These are phyloP conservation scores for Sicyos edulis DNA, from an alignment of 306 rosid species.

Conservation along the genomic window DNA sequence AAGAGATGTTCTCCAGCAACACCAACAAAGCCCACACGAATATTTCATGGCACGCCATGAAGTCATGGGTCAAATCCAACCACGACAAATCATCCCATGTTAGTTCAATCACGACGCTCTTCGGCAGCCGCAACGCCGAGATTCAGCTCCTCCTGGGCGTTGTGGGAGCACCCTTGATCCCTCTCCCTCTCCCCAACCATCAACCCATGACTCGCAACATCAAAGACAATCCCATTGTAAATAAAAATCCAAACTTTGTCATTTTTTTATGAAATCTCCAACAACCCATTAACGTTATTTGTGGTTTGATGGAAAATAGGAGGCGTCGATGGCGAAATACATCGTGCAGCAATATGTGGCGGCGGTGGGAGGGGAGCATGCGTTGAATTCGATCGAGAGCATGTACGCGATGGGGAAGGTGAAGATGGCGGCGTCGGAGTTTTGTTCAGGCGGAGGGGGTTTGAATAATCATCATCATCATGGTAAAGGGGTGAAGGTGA, in stretches of 20 bases:
- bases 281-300: not conserved
- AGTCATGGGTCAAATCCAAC: slow-evolving; percentile 61
- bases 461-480: slow-evolving; percentile 22
- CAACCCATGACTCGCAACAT: slow-evolving; percentile 48
- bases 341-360: slow-evolving; percentile 84
- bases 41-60: slow-evolving; percentile 71
- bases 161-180: slow-evolving; percentile 82
- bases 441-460: slow-evolving; percentile 47
- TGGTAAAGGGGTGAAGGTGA: slow-evolving; percentile 41
- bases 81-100: slow-evolving; percentile 29
- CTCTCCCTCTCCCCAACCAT: slow-evolving; percentile 65
- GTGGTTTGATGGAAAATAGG: slow-evolving; percentile 28
- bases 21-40: slow-evolving; percentile 34
- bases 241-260: slow-evolving; percentile 3
- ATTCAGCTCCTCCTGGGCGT: slow-evolving; percentile 80
- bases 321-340: slow-evolving; percentile 76
- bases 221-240: slow-evolving; percentile 76
- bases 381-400: slow-evolving; percentile 56
- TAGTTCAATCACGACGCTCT: slow-evolving; percentile 31
- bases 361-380: slow-evolving; percentile 81
- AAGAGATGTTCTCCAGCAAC: slow-evolving; percentile 43
- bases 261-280: not conserved
- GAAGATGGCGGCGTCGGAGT: slow-evolving; percentile 69
- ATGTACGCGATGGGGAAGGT: slow-evolving; percentile 98
- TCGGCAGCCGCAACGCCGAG: slow-evolving; percentile 64